Evolutionary conservation across 768 basidiomycete genomes (phyloP), one percentile per base, ranked within the genome.

Genomic region (Mycena pura): DNA sequence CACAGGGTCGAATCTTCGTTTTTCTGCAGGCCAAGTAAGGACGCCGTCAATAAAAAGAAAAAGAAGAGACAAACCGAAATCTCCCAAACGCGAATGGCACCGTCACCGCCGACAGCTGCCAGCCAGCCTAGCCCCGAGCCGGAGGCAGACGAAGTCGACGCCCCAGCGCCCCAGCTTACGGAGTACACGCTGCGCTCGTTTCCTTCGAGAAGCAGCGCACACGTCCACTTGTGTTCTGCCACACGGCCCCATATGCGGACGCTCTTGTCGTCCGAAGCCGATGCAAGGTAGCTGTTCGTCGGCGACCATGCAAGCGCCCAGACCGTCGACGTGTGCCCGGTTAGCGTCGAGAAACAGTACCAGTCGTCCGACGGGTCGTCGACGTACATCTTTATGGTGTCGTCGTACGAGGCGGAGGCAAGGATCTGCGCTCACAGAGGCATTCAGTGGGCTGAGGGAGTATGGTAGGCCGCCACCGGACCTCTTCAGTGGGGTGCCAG

Each of bases 401-500:
- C 96, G 71, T 99, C 97, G 76, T 99, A 99, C 0, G 96, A 98
- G 4, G 88, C 93, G 2, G 96, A 98, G 25, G 96, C 96, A 54
- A 99, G 88, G 63, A 98, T 93, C 92, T 96, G 75, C 69, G 61
- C 68, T 72, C n/a, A n/a, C n/a, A n/a, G n/a, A n/a, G n/a, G n/a
- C n/a, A n/a, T n/a, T n/a, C n/a, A n/a, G n/a, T n/a, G n/a, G n/a
- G n/a, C n/a, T n/a, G n/a, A n/a, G n/a, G n/a, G n/a, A n/a, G n/a
- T n/a, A n/a, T n/a, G n/a, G n/a, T n/a, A n/a, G n/a, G n/a, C n/a
- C n/a, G n/a, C n/a, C n/a, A n/a, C n/a, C n/a, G n/a, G 70, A 94
- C 94, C 88, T 99, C 96, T 79, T 98, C 95, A 5, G 79, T 84
- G 7, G 97, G 96, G 77, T 99, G 95, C 95, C 95, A 99, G 11